Conservation (phyloP, 768 basidiomycete species). For the Mycena polygramma region DNA sequence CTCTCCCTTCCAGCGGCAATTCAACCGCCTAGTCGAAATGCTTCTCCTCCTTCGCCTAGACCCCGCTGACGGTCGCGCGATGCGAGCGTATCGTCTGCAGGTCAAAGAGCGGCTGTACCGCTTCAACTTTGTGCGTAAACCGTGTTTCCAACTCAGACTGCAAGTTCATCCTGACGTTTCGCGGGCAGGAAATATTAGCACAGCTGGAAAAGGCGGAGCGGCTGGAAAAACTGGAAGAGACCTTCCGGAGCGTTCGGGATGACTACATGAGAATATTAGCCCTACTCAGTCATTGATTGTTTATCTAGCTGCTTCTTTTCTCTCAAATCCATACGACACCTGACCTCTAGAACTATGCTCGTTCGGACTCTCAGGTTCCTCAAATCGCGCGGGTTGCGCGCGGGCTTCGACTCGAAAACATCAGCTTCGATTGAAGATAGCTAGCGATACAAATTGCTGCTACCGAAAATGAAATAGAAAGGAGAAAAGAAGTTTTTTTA, state of each 20-base stretch:
- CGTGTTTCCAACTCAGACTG: constrained; percentile 11
- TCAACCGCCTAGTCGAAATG: constrained; percentile 93
- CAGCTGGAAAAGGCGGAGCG: constrained; percentile 91
- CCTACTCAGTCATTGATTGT: constrained; percentile 50
- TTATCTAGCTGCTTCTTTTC: neutral
- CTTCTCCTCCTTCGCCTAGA: constrained; percentile 81
- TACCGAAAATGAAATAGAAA: no score
- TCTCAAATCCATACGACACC: no score
- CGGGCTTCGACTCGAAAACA: no score
- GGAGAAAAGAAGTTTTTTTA: no score
- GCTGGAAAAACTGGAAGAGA: constrained; percentile 91
- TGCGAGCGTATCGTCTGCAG: constrained; percentile 83
- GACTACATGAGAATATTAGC: constrained; percentile 88
- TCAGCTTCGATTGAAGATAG: no score
- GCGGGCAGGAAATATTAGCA: constrained; percentile 81
- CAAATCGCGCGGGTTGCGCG: no score
- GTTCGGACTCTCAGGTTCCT: no score
- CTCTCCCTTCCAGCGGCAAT: constrained; percentile 88
- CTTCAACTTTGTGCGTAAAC: constrained; percentile 88
- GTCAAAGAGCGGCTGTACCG: constrained; percentile 96
- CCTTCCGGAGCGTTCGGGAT: constrained; percentile 86
- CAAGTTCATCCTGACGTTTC: neutral
- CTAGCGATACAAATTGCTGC: no score
- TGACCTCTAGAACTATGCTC: no score
- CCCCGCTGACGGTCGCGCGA: constrained; percentile 63